Conservation (phyloP, 306 rosid species). For the Acacia melanoxylon region DNA sequence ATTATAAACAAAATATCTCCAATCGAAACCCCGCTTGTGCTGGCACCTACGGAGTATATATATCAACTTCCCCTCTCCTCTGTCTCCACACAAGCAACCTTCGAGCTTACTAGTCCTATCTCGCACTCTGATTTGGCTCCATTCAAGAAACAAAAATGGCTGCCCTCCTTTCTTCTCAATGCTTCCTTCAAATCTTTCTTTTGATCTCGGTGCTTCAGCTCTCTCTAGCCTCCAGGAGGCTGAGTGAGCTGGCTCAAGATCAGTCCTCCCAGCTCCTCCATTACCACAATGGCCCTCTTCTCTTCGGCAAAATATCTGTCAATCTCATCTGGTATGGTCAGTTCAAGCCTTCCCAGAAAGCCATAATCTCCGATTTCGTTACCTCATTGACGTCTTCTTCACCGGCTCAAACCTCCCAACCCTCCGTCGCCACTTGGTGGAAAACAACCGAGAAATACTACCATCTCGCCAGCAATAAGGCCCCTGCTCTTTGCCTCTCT, state of each 20-base stretch:
- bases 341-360: conserved; percentile 68
- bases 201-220: conserved; percentile 38
- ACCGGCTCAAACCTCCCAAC: conserved; percentile 28
- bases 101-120: not conserved
- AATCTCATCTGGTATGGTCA: conserved; percentile 80
- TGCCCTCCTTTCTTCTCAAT: not conserved
- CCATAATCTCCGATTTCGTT: conserved; percentile 65
- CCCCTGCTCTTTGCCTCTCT: conserved; percentile 33
- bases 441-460: conserved; percentile 65
- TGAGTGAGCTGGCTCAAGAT: conserved; percentile 50
- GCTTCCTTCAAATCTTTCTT: conserved; percentile 25
- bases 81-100: not conserved
- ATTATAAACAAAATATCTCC: not conserved
- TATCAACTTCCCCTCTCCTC: not conserved
- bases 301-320: conserved; percentile 64
- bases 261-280: conserved; percentile 48
- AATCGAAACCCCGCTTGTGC: not conserved
- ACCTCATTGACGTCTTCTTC: conserved; percentile 49
- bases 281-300: conserved; percentile 86
- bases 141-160: conserved; percentile 30
- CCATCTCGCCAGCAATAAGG: conserved; percentile 30
- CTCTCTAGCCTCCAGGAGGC: conserved; percentile 55
- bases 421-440: conserved; percentile 82
- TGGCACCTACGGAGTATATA: conserved; percentile 23
- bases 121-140: not conserved